A percentile compares a stretch with the other conserved stretches of the same genome.
These are phyloP conservation scores for Aspergillus persii DNA, from an alignment of 2,329 filamentous ascomycete species.

Conservation along the genomic window DNA sequence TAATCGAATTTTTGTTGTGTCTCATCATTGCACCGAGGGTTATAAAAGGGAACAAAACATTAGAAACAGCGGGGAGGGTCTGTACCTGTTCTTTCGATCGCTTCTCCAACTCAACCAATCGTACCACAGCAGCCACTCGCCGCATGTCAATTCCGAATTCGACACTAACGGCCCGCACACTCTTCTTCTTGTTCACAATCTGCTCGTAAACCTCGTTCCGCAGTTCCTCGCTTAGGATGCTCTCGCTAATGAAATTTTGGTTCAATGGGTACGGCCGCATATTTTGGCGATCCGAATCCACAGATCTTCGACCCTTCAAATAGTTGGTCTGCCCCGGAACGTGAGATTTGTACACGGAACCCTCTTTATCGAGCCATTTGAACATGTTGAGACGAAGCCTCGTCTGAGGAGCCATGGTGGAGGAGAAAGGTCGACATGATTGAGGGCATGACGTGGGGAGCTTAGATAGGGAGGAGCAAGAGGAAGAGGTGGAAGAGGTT, in stretches of 20 bases:
- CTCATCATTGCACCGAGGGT: conserved; percentile 58
- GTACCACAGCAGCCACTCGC: conserved; percentile 78
- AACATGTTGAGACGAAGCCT: conserved; percentile 56
- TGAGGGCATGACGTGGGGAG: conserved; percentile 11
- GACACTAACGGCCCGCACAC: conserved; percentile 73
- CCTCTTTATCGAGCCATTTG: conserved; percentile 53
- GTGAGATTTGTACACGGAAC: conserved; percentile 31
- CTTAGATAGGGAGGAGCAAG: conserved; percentile 13
- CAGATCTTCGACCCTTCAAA: conserved; percentile 17
- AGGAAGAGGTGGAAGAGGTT: conserved; percentile 22
- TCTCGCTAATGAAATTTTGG: conserved; percentile 64
- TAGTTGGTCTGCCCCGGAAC: conserved; percentile 34
- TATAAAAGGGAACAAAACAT: not conserved
- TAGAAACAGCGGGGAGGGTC: conserved; percentile 33
- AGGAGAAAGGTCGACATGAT: conserved; percentile 32
- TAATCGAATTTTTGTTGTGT: conserved; percentile 86
- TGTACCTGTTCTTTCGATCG: conserved; percentile 71
- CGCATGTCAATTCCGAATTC: conserved; percentile 77
- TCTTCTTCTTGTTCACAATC: conserved; percentile 64
- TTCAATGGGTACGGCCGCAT: conserved; percentile 72
- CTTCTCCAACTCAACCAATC: conserved; percentile 83
- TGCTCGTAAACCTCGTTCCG: conserved; percentile 71
- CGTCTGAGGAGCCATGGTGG: conserved; percentile 41
- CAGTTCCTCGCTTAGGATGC: conserved; percentile 70
- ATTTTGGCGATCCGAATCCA: not conserved